phyloP scores from a whole-genome alignment of 2,329 filamentous ascomycete genomes.

The Sclerotinia borealis region DNA sequence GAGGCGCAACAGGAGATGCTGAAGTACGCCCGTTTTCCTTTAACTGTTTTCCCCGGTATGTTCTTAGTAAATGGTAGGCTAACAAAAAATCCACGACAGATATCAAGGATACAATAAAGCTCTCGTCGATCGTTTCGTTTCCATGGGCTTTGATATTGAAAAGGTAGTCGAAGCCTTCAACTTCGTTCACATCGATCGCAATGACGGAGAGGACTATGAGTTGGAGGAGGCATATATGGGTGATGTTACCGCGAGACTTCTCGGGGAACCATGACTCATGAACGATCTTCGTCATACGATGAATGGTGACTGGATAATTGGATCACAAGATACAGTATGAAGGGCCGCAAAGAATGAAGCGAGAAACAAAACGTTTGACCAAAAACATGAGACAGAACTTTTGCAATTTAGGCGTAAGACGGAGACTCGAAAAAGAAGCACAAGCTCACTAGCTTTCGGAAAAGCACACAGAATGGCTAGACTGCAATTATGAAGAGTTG shows the following conservation, averaged over 20 bases:
- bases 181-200: conserved; percentile 73
- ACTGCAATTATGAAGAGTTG: neutral
- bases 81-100: conserved; percentile 39
- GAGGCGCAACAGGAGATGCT: conserved; percentile 22
- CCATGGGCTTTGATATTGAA: conserved; percentile 87
- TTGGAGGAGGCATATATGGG: conserved; percentile 88
- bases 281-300: conserved; percentile 2
- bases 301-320: neutral
- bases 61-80: conserved; percentile 14
- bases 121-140: conserved; percentile 75
- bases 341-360: neutral
- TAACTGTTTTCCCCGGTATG: neutral
- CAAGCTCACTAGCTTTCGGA: neutral
- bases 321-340: neutral
- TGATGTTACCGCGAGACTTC: conserved; percentile 77
- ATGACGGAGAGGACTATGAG: conserved; percentile 72
- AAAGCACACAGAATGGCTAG: neutral
- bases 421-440: neutral
- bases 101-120: conserved; percentile 85
- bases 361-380: neutral
- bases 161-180: conserved; percentile 81
- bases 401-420: neutral
- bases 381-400: neutral
- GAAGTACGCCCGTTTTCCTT: conserved; percentile 18
- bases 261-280: conserved; percentile 57